A percentile compares a stretch with the other conserved stretches of the same genome.
Conservation (phyloP, 352 stramenopile species). For the Lagenidium sp. region DNA sequence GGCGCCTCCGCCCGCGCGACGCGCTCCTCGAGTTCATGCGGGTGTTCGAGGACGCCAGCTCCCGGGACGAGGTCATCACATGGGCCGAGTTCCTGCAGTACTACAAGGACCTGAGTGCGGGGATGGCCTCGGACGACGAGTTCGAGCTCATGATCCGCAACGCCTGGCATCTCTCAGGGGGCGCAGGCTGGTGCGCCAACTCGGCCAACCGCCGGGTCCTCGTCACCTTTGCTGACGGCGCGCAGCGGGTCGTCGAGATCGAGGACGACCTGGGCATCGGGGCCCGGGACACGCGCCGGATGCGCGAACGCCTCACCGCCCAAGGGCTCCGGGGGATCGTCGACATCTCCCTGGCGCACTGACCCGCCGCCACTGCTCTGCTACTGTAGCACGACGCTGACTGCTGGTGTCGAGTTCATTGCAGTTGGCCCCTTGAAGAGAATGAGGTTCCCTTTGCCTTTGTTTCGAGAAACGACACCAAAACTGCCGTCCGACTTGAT, state of each 20-base stretch:
- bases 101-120: slow-evolving; percentile 84
- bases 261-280: slow-evolving; percentile 59
- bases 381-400: no score
- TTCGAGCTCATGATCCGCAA: slow-evolving; percentile 85
- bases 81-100: slow-evolving; percentile 86
- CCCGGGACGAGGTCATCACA: slow-evolving; percentile 46
- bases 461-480: no score
- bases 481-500: no score
- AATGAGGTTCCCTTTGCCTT: no score
- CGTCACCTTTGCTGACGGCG: slow-evolving; percentile 59
- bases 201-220: slow-evolving; percentile 60
- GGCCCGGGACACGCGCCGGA: slow-evolving; percentile 29
- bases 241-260: slow-evolving; percentile 56
- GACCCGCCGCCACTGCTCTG: no score
- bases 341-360: slow-evolving; percentile 35
- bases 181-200: slow-evolving; percentile 65
- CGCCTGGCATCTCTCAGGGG: slow-evolving; percentile 82
- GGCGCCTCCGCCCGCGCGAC: slow-evolving; percentile 40
- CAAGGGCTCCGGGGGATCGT: slow-evolving; percentile 49
- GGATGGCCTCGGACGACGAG: slow-evolving; percentile 75
- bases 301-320: slow-evolving; percentile 37
- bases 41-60: slow-evolving; percentile 39
- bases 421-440: no score
- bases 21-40: slow-evolving; percentile 80
- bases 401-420: no score